These are phyloP conservation scores for Isoetes taiwanensis DNA, from an alignment of 75 land plant genomes.

Conservation along the genomic window DNA sequence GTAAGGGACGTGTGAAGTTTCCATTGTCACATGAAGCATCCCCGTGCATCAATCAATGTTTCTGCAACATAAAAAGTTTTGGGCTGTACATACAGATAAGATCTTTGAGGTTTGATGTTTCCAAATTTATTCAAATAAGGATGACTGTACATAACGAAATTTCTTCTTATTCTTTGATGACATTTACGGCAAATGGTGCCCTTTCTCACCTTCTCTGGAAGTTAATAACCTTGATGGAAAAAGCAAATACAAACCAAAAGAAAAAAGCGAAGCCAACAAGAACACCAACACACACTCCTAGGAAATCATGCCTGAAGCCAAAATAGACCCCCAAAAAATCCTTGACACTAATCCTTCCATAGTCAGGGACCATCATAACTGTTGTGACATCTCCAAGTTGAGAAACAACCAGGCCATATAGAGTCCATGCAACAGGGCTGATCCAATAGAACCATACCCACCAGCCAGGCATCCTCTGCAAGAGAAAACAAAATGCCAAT, in stretches of 20 bases:
- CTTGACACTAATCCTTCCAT: slow-evolving; percentile 26
- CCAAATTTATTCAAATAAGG: too few species aligned
- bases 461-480: slow-evolving; percentile 51
- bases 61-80: too few species aligned
- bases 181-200: too few species aligned
- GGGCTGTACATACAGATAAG: too few species aligned
- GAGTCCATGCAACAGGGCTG: slow-evolving; percentile 55
- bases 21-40: too few species aligned
- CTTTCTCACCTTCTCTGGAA: slow-evolving; percentile 71
- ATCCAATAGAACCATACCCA: slow-evolving; percentile 53
- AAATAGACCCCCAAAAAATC: slow-evolving; percentile 33
- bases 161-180: too few species aligned
- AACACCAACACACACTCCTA: slow-evolving; percentile 32
- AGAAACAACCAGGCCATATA: slow-evolving; percentile 43
- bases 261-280: slow-evolving; percentile 29
- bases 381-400: slow-evolving; percentile 53
- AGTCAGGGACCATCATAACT: slow-evolving; percentile 10
- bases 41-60: too few species aligned
- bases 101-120: too few species aligned
- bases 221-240: slow-evolving; percentile 44
- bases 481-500: background rate
- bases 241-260: slow-evolving; percentile 51
- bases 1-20: too few species aligned
- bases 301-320: slow-evolving; percentile 41
- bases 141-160: too few species aligned